Conservation (phyloP, 139 green algal species). For the Coccomyxa sp. region DNA sequence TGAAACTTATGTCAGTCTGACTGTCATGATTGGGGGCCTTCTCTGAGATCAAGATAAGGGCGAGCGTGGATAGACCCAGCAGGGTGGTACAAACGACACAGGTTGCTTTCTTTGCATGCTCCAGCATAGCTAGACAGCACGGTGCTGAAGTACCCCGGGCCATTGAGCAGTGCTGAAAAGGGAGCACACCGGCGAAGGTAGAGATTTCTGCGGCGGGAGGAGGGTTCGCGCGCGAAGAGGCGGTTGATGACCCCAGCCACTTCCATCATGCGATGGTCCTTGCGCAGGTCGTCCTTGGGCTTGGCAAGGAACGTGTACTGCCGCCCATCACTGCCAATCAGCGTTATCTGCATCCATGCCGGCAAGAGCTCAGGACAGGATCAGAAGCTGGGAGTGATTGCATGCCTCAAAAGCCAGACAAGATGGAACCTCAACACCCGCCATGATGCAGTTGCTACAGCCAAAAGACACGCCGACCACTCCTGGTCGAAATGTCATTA, state of each 20-base stretch:
- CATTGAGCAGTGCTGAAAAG: background rate
- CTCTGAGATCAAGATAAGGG: too few species aligned
- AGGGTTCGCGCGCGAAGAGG: slow-evolving; percentile 47
- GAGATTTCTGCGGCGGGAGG: slow-evolving; percentile 64
- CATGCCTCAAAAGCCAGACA: background rate
- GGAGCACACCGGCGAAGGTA: slow-evolving; percentile 68
- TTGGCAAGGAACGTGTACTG: slow-evolving; percentile 94
- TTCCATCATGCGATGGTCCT: slow-evolving; percentile 98
- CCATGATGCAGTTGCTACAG: background rate
- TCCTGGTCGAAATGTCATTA: too few species aligned
- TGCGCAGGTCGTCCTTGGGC: slow-evolving; percentile 96
- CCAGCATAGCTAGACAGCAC: too few species aligned
- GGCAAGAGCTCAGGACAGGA: background rate
- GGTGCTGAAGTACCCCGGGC: too few species aligned
- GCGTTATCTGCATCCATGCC: slow-evolving; percentile 41
- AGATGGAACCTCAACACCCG: background rate
- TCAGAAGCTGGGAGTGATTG: background rate
- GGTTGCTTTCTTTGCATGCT: too few species aligned
- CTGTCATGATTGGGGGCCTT: too few species aligned
- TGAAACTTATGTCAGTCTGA: too few species aligned
- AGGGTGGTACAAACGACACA: too few species aligned
- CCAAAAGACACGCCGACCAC: too few species aligned
- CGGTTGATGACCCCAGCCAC: slow-evolving; percentile 71
- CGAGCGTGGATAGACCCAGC: too few species aligned
- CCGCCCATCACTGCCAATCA: slow-evolving; percentile 73